Evolutionary conservation across 306 rosid genomes (phyloP).

Genomic region (Fragaria vesca): DNA sequence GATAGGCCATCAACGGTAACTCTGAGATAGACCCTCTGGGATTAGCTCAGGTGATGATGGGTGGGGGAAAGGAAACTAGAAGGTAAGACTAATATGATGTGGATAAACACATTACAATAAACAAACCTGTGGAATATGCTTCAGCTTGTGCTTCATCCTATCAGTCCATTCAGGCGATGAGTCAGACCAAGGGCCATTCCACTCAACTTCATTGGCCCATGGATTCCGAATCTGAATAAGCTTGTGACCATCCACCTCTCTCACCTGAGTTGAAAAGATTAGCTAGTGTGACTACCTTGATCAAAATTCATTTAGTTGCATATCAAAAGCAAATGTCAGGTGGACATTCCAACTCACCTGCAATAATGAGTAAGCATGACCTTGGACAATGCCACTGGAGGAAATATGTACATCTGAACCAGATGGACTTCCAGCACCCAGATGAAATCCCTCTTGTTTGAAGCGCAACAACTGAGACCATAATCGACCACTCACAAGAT

Average conservation of each 20-base stretch:
- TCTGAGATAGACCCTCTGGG: background rate
- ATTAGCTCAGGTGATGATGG: background rate
- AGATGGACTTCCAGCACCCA: conserved; percentile 99
- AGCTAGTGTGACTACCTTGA: background rate
- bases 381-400: conserved; percentile 98
- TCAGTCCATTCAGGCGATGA: conserved; percentile 92
- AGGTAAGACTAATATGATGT: background rate
- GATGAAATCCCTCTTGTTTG: conserved; percentile 93
- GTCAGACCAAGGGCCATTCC: conserved; percentile 99
- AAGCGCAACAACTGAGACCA: conserved; percentile 98
- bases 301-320: background rate
- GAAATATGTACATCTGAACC: conserved; percentile 98
- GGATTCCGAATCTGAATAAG: conserved; percentile 99
- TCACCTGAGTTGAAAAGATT: conserved; percentile 49
- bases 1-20: background rate
- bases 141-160: conserved; percentile 96
- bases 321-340: background rate
- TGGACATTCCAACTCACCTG: conserved; percentile 53
- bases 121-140: conserved; percentile 85
- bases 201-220: no score
- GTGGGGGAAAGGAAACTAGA: background rate
- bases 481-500: conserved; percentile 96
- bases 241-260: conserved; percentile 97
- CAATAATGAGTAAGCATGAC: conserved; percentile 93
- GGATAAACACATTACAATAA: conserved; percentile 4